phyloP scores from a whole-genome alignment of 2,329 filamentous ascomycete species.

The Escovopsis weberi region DNA sequence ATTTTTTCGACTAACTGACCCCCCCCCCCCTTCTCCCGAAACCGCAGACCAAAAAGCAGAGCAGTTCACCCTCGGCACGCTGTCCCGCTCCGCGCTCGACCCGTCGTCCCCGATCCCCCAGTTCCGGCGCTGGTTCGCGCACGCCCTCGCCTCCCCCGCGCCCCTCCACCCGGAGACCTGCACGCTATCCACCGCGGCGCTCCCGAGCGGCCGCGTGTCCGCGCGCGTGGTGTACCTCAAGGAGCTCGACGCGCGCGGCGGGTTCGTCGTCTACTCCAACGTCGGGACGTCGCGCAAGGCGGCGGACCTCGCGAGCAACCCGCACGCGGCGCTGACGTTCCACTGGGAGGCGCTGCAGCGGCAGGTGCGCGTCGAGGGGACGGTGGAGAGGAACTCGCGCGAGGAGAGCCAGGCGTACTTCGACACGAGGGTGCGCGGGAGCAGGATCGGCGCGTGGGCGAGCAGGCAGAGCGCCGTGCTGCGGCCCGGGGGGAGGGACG shows the following conservation, averaged over 20 bases:
- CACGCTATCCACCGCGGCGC: slow-evolving; percentile 66
- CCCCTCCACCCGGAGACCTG: slow-evolving; percentile 77
- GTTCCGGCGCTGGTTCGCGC: slow-evolving; percentile 81
- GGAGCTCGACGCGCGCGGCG: slow-evolving; percentile 60
- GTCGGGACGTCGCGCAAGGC: slow-evolving; percentile 65
- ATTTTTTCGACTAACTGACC: no score
- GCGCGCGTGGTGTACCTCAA: slow-evolving; percentile 89
- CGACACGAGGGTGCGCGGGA: slow-evolving; percentile 59
- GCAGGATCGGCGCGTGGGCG: slow-evolving; percentile 82
- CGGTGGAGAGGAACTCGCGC: slow-evolving; percentile 46
- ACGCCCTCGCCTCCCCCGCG: slow-evolving; percentile 40
- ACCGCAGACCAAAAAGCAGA: slow-evolving; percentile 48
- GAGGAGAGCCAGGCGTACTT: slow-evolving; percentile 62
- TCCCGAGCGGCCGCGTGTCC: slow-evolving; percentile 73
- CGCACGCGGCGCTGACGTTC: slow-evolving; percentile 72
- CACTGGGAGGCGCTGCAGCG: slow-evolving; percentile 79
- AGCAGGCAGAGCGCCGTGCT: slow-evolving; percentile 76
- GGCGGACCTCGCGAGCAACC: slow-evolving; percentile 55
- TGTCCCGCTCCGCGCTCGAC: slow-evolving; percentile 47
- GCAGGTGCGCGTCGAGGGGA: slow-evolving; percentile 81
- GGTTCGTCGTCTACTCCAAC: slow-evolving; percentile 91
- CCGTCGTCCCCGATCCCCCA: slow-evolving; percentile 55
- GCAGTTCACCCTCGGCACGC: slow-evolving; percentile 55
- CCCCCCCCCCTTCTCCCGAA: slow-evolving; percentile 43
- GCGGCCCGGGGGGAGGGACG: slow-evolving; percentile 18